Evolutionary conservation across 805 yeast species (phyloP), one percentile per base, ranked within the genome.

Genomic region (Zygoascus ofunaensis): DNA sequence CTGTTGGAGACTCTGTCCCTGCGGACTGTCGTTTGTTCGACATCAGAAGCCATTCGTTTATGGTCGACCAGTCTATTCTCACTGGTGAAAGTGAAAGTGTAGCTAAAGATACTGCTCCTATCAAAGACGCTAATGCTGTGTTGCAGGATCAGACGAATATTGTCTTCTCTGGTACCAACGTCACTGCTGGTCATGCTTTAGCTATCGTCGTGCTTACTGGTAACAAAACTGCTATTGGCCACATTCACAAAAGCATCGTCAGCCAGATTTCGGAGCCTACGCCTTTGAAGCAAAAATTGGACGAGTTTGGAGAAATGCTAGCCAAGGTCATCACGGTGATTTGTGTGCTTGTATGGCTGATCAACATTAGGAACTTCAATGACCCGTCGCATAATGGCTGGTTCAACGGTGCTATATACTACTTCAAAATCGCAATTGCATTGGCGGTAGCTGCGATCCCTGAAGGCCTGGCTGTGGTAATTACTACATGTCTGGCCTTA

Each of bases 361-460:
- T 90, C 52, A 97, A 97, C 49, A 72, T 90, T 15, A 44, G 57
- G 46, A 65, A 67, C 49, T 66, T 66, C 53, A 57, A 48, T 36
- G 70, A 66, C 53, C 76, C 66, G 50, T 67, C 55, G 47, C 76
- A 60, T 56, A 72, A 50, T 55, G 74, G 76, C 48, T 65, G 56
- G 40, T 82, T 39, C 94, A 89, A 66, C 95, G 97, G 43, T 80
- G 94, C 55, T 75, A 83, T 12, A 85, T 96, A 95, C 72, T 90
- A 48, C 95, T 89, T 90, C 65, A 96, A 92, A 63, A 87, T 90
- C 43, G 87, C 95, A 1, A 97, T 90, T 14, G 87, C 96, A 1
- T 71, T 90, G 49, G 98, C 97, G 2, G 98, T 90, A 17, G 98
- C 98, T 42, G 97, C 97, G 3, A 90, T 90, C 56, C 98, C 98